Evolutionary conservation across 768 basidiomycete species (phyloP), one percentile per base, ranked within the genome.

Genomic region (Trametes sanguinea): DNA sequence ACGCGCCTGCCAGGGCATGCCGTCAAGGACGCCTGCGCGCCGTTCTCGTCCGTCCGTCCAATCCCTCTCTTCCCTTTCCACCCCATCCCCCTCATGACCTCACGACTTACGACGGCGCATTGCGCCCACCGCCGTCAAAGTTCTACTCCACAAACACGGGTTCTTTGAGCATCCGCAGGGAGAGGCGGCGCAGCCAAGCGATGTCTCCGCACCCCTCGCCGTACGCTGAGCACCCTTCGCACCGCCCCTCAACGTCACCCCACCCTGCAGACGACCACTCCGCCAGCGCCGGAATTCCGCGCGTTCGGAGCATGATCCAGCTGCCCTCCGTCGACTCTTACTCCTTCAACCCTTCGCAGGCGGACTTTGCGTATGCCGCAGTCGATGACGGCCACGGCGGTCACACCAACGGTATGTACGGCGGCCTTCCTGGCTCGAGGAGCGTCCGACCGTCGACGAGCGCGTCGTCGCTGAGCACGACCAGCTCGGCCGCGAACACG

Each of bases 161-260:
- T 22, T 84, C 87, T 14, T 74, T 91, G 55, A 86, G 88, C 72
- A 82, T 93, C 39, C 84, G 90, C 29, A 82, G 92, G 33, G 82
- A 83, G 47, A 82, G 92, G 46, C 83, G 92, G 60, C 92, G 92
- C 74, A 90, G 88, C 72, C 92, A 94, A 73, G 92, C 91, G 0
- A 87, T 94, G 81, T 89, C 86, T 68, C 92, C 92, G 11, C 94
- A 94, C 74, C 92, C 92, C 16, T 88, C 85, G 63, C 90, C 91
- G 47, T 94, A 93, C 74, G 87, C 86, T 61, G 83, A 87, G 57
- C 77, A 82, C 47, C 68, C 69, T 37, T 81, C 84, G 53, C 85
- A 86, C 64, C 83, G 89, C 43, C 87, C 86, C 1, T 89, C 87
- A 56, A 85, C 87, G 29, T 88, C 87, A 9, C 89, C 88, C n/a